Evolutionary conservation across 768 basidiomycete species (phyloP).

Genomic region (Serpula lacrymans): DNA sequence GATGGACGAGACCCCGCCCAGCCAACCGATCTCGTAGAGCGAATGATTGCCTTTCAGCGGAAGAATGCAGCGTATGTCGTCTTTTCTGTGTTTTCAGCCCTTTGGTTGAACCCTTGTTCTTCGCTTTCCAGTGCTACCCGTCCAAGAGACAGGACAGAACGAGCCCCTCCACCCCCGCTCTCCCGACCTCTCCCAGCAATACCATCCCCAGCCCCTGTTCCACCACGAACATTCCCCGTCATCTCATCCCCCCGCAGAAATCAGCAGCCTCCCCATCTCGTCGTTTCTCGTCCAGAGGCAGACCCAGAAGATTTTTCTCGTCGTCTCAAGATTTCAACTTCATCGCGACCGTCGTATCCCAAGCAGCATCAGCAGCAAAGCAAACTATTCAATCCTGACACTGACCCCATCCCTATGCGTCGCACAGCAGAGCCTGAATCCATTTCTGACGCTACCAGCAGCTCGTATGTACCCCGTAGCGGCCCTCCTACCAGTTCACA

Average conservation of each 20-base stretch:
- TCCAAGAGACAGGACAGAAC: slow-evolving; percentile 45
- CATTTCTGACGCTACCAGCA: slow-evolving; percentile 55
- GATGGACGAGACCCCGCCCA: slow-evolving; percentile 37
- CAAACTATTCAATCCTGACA: slow-evolving; percentile 72
- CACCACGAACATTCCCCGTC: slow-evolving; percentile 19
- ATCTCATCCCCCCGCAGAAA: slow-evolving; percentile 30
- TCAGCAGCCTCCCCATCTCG: slow-evolving; percentile 29
- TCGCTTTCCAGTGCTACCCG: slow-evolving; percentile 37
- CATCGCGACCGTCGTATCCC: slow-evolving; percentile 36
- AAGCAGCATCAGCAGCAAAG: slow-evolving; percentile 30
- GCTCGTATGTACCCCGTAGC: slow-evolving; percentile 39
- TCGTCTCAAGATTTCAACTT: slow-evolving; percentile 61
- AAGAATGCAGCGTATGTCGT: slow-evolving; percentile 53
- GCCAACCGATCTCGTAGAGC: slow-evolving; percentile 54
- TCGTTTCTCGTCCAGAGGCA: slow-evolving; percentile 44
- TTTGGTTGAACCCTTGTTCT: slow-evolving; percentile 9
- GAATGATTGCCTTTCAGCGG: slow-evolving; percentile 64
- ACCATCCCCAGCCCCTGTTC: slow-evolving; percentile 17
- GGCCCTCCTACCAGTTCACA: slow-evolving; percentile 31
- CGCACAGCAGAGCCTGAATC: slow-evolving; percentile 63
- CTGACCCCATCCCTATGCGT: slow-evolving; percentile 61
- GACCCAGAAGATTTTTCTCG: slow-evolving; percentile 75
- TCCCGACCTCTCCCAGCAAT: slow-evolving; percentile 29
- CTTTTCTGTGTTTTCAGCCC: slow-evolving; percentile 1
- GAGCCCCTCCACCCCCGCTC: slow-evolving; percentile 29